These are phyloP conservation scores for Aspergillus funiculosus DNA, from an alignment of 495 filamentous ascomycete species.

Conservation along the genomic window DNA sequence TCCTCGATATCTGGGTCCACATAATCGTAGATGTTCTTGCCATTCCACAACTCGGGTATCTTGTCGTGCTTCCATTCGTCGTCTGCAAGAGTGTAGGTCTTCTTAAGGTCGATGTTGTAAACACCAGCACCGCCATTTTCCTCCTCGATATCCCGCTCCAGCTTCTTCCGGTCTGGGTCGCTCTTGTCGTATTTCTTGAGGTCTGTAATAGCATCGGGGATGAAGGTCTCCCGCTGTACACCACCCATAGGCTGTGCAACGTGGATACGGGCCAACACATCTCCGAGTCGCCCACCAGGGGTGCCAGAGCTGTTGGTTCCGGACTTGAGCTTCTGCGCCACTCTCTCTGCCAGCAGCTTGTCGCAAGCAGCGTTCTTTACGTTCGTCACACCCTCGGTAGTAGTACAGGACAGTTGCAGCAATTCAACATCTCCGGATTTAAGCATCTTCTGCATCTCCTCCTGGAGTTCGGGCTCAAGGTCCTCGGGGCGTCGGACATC, in stretches of 20 bases:
- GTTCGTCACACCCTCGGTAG: slow-evolving; percentile 84
- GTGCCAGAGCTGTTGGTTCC: slow-evolving; percentile 68
- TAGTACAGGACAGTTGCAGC: slow-evolving; percentile 88
- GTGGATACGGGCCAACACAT: slow-evolving; percentile 89
- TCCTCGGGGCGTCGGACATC: slow-evolving; percentile 85
- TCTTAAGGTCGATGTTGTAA: slow-evolving; percentile 84
- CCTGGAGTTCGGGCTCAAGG: slow-evolving; percentile 72
- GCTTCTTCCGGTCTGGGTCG: slow-evolving; percentile 70
- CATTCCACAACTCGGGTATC: slow-evolving; percentile 86
- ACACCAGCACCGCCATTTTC: slow-evolving; percentile 93
- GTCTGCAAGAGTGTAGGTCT: slow-evolving; percentile 77
- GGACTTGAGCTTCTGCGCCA: slow-evolving; percentile 91
- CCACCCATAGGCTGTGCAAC: slow-evolving; percentile 88
- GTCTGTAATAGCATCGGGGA: slow-evolving; percentile 76
- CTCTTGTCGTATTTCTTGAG: slow-evolving; percentile 83
- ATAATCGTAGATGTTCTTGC: slow-evolving; percentile 94
- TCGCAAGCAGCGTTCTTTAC: slow-evolving; percentile 96
- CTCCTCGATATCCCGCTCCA: slow-evolving; percentile 85
- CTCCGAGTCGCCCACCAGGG: slow-evolving; percentile 70
- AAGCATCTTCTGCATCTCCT: slow-evolving; percentile 69
- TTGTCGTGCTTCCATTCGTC: slow-evolving; percentile 93
- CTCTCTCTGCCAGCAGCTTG: slow-evolving; percentile 81
- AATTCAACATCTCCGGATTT: slow-evolving; percentile 86
- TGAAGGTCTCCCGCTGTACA: slow-evolving; percentile 69
- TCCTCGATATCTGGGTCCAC: slow-evolving; percentile 94